phyloP scores from a whole-genome alignment of 768 basidiomycete species.

The Gloeophyllum trabeum region DNA sequence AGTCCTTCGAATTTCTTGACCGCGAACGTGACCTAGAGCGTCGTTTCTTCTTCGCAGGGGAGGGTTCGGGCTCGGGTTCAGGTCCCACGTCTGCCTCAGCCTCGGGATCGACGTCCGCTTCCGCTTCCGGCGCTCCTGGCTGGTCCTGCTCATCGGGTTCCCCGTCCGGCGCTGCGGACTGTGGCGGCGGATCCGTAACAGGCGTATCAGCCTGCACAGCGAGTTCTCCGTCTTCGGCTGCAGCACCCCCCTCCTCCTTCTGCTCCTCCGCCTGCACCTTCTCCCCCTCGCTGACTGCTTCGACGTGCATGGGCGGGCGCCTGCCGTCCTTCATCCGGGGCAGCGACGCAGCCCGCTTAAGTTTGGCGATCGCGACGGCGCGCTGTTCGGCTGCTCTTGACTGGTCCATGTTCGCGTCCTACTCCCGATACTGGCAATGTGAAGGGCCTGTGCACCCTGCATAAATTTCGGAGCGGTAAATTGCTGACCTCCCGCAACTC shows the following conservation, averaged over 20 bases:
- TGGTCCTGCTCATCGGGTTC: not conserved
- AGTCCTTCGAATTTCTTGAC: conserved; percentile 55
- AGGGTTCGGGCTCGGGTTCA: no score
- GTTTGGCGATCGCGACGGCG: conserved; percentile 78
- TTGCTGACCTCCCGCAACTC: no score
- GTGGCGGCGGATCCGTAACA: no score
- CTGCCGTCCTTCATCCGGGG: conserved; percentile 89
- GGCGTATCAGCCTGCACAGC: conserved; percentile 15
- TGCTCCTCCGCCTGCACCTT: conserved; percentile 32
- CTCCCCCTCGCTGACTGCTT: conserved; percentile 77
- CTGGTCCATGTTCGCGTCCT: conserved; percentile 27
- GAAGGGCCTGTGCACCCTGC: no score
- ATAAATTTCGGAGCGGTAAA: no score
- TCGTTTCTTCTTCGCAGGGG: no score
- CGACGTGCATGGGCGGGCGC: conserved; percentile 77
- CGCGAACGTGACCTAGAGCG: conserved; percentile 61
- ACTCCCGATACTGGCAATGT: no score
- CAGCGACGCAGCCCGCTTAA: conserved; percentile 85
- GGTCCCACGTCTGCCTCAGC: conserved; percentile 17
- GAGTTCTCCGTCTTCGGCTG: conserved; percentile 21
- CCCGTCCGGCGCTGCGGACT: not conserved
- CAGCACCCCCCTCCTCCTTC: conserved; percentile 19
- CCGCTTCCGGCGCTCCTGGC: conserved; percentile 7
- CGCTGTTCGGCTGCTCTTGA: conserved; percentile 62
- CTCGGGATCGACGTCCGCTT: conserved; percentile 13